phyloP scores from a whole-genome alignment of 768 basidiomycete species.

The Boletellus sp. region DNA sequence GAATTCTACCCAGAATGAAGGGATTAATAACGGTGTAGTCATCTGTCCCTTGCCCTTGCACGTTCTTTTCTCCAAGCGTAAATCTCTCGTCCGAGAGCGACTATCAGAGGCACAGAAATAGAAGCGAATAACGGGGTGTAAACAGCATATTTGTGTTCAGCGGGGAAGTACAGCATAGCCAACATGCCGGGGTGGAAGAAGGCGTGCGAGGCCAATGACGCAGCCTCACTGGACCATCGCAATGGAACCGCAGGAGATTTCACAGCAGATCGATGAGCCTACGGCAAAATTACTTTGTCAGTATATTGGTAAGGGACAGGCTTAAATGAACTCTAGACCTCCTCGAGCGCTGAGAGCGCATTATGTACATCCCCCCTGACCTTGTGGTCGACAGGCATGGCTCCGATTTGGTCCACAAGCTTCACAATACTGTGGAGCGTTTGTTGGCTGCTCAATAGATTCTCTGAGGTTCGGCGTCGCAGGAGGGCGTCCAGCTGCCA shows the following conservation, averaged over 20 bases:
- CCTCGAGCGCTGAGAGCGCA: slow-evolving; percentile 68
- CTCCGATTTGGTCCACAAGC: slow-evolving; percentile 79
- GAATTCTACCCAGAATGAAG: slow-evolving; percentile 8
- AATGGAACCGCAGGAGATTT: slow-evolving; percentile 39
- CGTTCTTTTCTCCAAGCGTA: slow-evolving; percentile 48
- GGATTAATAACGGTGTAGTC: slow-evolving; percentile 3
- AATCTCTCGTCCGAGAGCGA: slow-evolving; percentile 72
- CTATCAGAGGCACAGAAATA: slow-evolving; percentile 75
- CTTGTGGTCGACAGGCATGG: slow-evolving; percentile 85
- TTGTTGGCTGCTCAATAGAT: slow-evolving; percentile 60
- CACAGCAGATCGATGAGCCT: slow-evolving; percentile 22
- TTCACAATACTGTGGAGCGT: slow-evolving; percentile 80
- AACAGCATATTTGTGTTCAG: slow-evolving; percentile 96
- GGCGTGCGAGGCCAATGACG: slow-evolving; percentile 70
- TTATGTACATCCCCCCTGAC: slow-evolving; percentile 70
- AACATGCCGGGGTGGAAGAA: slow-evolving; percentile 98
- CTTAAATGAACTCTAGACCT: slow-evolving; percentile 43
- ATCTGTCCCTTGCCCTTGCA: slow-evolving; percentile 11
- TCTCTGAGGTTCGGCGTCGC: slow-evolving; percentile 67
- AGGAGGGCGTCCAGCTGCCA: slow-evolving; percentile 85
- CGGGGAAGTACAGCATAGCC: slow-evolving; percentile 93
- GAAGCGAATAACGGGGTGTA: slow-evolving; percentile 95
- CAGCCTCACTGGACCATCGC: slow-evolving; percentile 56
- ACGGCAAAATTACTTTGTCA: slow-evolving; percentile 10
- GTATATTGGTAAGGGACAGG: background rate